Conservation (phyloP, 2,329 filamentous ascomycete genomes). For the Trichothecium sympodiale region DNA sequence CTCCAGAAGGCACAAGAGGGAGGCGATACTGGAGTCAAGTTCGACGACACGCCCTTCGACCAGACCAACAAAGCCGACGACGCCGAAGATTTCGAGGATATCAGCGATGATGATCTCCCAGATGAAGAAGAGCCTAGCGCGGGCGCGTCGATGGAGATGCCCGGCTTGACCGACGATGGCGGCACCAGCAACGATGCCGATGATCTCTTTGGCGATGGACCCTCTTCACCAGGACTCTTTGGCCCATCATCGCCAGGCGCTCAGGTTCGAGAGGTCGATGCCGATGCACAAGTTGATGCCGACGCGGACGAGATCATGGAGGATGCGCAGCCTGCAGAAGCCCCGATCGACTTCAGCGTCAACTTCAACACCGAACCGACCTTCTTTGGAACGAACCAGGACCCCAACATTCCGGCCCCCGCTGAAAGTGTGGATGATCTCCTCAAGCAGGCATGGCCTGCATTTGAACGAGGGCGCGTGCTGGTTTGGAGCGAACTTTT, state of each 20-base stretch:
- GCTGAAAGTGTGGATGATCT: constrained; percentile 65
- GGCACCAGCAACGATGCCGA: constrained; percentile 50
- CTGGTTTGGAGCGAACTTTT: constrained; percentile 76
- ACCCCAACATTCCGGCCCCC: constrained; percentile 54
- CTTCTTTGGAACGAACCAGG: constrained; percentile 39
- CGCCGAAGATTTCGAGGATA: constrained; percentile 82
- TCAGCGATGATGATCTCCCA: constrained; percentile 82
- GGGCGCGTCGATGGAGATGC: constrained; percentile 33
- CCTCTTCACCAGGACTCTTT: constrained; percentile 34
- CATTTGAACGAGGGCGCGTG: constrained; percentile 63
- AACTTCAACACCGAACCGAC: constrained; percentile 37
- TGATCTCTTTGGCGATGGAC: constrained; percentile 58
- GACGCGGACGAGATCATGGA: constrained; percentile 25
- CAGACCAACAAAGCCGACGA: constrained; percentile 78
- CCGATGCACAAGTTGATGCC: too few relatives aligned
- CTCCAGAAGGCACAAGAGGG: constrained; percentile 1
- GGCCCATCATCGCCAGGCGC: constrained; percentile 32
- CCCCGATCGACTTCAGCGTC: constrained; percentile 31
- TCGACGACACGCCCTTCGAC: constrained; percentile 32
- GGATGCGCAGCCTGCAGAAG: constrained; percentile 18
- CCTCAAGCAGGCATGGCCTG: constrained; percentile 69
- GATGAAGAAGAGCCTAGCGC: constrained; percentile 49
- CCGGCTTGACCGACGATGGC: constrained; percentile 46
- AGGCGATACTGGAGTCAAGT: neutral
- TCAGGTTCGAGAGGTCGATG: constrained; percentile 18